Evolutionary conservation across 169 alveolate species (phyloP), one percentile per base, ranked within the genome.

Genomic region (Theileria annulata): DNA sequence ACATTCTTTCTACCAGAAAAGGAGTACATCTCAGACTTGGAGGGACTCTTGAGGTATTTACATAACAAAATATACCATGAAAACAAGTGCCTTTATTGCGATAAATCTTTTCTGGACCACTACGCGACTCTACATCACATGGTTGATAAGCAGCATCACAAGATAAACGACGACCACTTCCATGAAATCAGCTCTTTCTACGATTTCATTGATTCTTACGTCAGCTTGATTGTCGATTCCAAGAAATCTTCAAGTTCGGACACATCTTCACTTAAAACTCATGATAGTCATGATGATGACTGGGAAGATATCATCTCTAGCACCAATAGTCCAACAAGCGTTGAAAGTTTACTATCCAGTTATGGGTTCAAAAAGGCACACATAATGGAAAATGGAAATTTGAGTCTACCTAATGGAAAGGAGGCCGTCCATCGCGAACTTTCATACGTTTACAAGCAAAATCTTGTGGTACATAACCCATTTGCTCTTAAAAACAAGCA

Each of bases 331-430:
- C 54, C 54, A 21, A 5, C 77, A 13, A 85, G 64, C 12, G 79
- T 74, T 28, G 27, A 67, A n/a, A 62, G 64, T 25, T 21, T 33
- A 21, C 74, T 77, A 25, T 31, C 83, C 1, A 10, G 19, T 9
- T 87, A 78, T 47, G 90, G 90, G 4, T 28, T 89, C 28, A 66
- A 19, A 17, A 76, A 64, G 35, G 92, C 94, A 8, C 49, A 62
- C n/a, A 89, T 87, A 15, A 92, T 81, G 71, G 93, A 86, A 70
- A 79, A 77, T 62, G 94, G 94, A 25, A 91, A 93, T 71, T 85
- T 93, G 74, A 85, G 91, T 23, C 85, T 93, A 19, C 96, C 96
- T 15, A 91, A 93, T 75, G 96, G 96, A 25, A 85, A 92, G 63
- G 96, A 93, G 79, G 96, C 94, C 17, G 92, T 93, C 25, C 93